phyloP scores from a whole-genome alignment of 31 red algal genomes.

The Endocladia muricata region DNA sequence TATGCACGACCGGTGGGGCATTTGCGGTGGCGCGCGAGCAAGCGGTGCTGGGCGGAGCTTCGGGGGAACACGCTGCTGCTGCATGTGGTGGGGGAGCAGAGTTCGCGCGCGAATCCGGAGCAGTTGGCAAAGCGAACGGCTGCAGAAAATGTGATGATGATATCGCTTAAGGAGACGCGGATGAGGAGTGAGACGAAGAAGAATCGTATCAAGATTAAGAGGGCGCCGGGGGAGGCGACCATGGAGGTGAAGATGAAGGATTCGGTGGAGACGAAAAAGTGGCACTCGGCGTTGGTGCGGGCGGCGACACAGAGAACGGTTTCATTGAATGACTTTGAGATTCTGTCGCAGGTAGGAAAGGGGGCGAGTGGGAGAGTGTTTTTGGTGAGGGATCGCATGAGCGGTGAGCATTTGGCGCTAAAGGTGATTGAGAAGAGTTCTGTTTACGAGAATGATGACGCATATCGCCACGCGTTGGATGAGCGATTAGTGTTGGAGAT shows the following conservation, averaged over 20 bases:
- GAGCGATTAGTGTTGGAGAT: conserved; percentile 87
- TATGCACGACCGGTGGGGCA: conserved; percentile 58
- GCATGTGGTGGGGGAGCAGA: conserved; percentile 66
- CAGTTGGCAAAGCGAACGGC: conserved; percentile 54
- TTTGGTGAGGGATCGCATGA: conserved; percentile 73
- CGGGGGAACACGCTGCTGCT: conserved; percentile 68
- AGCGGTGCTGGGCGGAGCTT: conserved; percentile 78
- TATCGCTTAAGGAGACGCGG: conserved; percentile 52
- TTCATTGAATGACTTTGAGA: conserved; percentile 81
- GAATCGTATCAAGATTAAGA: conserved; percentile 59
- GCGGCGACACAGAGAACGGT: conserved; percentile 64
- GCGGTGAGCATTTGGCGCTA: conserved; percentile 72
- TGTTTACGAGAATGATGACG: conserved; percentile 82
- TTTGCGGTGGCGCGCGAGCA: conserved; percentile 63
- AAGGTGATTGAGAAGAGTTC: conserved; percentile 94
- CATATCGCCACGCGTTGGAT: conserved; percentile 75
- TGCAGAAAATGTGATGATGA: conserved; percentile 67
- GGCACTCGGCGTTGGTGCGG: conserved; percentile 50
- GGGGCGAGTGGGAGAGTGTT: conserved; percentile 89
- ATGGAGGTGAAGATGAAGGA: conserved; percentile 75
- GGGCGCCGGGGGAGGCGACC: conserved; percentile 15
- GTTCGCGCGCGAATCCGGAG: conserved; percentile 54
- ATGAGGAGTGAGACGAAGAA: conserved; percentile 52
- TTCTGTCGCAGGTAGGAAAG: conserved; percentile 85
- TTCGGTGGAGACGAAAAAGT: conserved; percentile 50